These are phyloP conservation scores for Pseudogymnoascus sp. DNA, from an alignment of 2,329 filamentous ascomycete species.

Conservation along the genomic window DNA sequence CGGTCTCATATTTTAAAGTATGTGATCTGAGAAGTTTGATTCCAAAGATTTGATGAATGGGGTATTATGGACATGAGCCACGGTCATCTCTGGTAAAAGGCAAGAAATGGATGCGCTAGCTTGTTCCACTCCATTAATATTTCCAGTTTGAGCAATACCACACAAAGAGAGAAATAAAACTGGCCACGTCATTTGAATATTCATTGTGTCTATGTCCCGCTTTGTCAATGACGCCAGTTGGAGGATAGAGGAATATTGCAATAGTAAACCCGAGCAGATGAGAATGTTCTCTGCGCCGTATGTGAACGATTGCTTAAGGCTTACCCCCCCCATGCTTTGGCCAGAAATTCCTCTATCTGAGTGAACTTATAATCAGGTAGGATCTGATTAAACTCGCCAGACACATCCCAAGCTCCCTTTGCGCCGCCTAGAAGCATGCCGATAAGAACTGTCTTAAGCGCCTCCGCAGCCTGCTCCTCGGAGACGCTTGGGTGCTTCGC, in stretches of 20 bases:
- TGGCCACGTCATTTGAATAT: not conserved
- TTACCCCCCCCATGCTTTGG: conserved; percentile 26
- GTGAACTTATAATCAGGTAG: conserved; percentile 38
- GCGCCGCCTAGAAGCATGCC: conserved; percentile 35
- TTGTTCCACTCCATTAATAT: conserved; percentile 28
- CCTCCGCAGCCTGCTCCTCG: conserved; percentile 28
- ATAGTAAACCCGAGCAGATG: too few species aligned
- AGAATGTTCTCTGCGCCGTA: too few species aligned
- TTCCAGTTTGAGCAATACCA: not conserved
- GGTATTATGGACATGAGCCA: conserved; percentile 41
- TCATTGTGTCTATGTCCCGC: not conserved
- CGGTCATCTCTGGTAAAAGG: conserved; percentile 34
- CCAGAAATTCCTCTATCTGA: conserved; percentile 36
- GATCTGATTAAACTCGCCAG: conserved; percentile 37
- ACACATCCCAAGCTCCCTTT: conserved; percentile 37
- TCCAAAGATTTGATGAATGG: conserved; percentile 47
- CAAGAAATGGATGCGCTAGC: conserved; percentile 32
- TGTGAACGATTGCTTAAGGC: conserved; percentile 6
- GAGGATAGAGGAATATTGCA: too few species aligned
- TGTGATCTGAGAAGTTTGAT: conserved; percentile 23
- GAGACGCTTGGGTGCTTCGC: conserved; percentile 26
- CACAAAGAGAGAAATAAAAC: not conserved
- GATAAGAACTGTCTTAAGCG: conserved; percentile 33
- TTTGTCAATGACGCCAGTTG: not conserved
- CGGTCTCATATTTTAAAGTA: conserved; percentile 7